Conservation (phyloP, 129 eudicot genomes). For the Apium graveolens region DNA sequence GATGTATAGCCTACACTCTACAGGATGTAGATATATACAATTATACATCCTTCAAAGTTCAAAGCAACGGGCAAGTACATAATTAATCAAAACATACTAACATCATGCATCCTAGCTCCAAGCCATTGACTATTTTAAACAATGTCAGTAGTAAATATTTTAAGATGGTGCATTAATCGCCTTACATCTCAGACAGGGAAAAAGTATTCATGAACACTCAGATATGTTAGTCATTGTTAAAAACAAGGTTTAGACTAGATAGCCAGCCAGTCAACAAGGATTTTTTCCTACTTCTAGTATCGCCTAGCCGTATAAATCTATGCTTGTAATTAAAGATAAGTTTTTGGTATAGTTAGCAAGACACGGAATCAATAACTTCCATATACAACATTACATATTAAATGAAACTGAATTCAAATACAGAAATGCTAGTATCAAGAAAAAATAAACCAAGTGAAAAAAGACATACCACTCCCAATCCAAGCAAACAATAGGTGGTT, state of each 20-base stretch:
- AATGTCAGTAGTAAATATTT: not conserved
- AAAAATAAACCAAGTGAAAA: not conserved
- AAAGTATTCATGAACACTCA: not conserved
- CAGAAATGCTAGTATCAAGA: not conserved
- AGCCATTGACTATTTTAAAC: not conserved
- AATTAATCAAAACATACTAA: not conserved
- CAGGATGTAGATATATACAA: not conserved
- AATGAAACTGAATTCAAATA: not conserved
- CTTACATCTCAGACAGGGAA: not conserved
- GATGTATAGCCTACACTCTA: not conserved
- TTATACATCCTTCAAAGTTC: not conserved
- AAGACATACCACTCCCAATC: slow-evolving; percentile 88
- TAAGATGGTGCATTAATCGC: not conserved
- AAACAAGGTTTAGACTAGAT: not conserved
- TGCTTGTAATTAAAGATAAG: not conserved
- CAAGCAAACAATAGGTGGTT: slow-evolving; percentile 75
- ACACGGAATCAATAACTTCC: not conserved
- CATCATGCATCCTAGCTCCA: not conserved
- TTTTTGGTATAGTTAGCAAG: not conserved
- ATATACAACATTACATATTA: not conserved
- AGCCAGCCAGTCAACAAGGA: not conserved
- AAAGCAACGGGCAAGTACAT: not conserved
- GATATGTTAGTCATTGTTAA: not conserved
- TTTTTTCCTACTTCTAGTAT: not conserved
- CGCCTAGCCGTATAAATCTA: not conserved